phyloP scores from a whole-genome alignment of 192 early-diverging fungal species.

The Coemansia sp. region DNA sequence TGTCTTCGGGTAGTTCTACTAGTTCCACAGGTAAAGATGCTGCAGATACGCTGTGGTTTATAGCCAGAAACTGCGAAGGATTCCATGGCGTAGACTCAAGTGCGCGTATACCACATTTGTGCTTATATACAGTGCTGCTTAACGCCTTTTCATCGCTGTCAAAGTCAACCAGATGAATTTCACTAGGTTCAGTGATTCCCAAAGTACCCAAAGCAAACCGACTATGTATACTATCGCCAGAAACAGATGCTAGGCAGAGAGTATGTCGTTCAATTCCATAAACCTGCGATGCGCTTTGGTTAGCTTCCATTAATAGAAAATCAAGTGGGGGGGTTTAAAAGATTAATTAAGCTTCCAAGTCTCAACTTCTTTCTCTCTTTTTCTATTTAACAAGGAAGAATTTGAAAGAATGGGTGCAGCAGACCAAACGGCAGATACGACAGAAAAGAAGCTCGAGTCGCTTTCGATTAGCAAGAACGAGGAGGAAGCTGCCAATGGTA shows the following conservation, averaged over 20 bases:
- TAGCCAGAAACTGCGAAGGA: conserved; percentile 19
- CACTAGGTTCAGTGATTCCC: conserved; percentile 35
- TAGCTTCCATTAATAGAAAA: conserved; percentile 20
- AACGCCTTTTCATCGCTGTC: conserved; percentile 29
- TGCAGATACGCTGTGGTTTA: neutral
- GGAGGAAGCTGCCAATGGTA: conserved; percentile 14
- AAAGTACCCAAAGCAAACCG: conserved; percentile 43
- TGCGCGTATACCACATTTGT: conserved; percentile 23
- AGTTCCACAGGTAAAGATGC: conserved; percentile 9
- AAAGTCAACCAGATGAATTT: conserved; percentile 46
- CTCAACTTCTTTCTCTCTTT: neutral
- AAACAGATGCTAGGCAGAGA: conserved; percentile 28
- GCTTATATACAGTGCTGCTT: conserved; percentile 19
- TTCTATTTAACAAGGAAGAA: neutral
- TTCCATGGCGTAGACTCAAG: conserved; percentile 26
- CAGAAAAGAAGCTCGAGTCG: conserved; percentile 4
- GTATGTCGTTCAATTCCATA: conserved; percentile 53
- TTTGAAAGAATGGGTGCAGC: conserved; percentile 21
- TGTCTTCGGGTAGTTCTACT: conserved; percentile 10
- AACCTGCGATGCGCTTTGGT: conserved; percentile 33
- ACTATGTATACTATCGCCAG: conserved; percentile 7
- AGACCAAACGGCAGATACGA: neutral
- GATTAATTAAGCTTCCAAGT: neutral
- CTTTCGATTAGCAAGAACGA: conserved; percentile 12
- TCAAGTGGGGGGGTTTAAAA: neutral